A percentile compares a stretch with the other conserved stretches of the same genome.
phyloP scores from a whole-genome alignment of 2,329 filamentous ascomycete species.

The Botrytis elliptica region DNA sequence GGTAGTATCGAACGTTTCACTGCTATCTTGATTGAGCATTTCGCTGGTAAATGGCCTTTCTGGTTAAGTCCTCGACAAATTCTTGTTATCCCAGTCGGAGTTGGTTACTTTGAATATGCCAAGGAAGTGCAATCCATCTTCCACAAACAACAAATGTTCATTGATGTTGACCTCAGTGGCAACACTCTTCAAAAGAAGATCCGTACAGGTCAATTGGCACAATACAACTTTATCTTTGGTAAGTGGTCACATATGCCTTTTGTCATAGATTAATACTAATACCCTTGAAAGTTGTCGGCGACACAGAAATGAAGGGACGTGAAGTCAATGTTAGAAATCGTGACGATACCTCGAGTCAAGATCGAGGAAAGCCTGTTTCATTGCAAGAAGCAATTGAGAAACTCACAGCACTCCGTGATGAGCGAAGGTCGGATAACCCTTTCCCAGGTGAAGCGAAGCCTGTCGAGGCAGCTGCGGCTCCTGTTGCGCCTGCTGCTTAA shows the following conservation, averaged over 20 bases:
- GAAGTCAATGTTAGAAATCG: constrained; percentile 64
- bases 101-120: constrained; percentile 69
- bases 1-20: constrained; percentile 69
- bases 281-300: constrained; percentile 54
- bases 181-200: constrained; percentile 92
- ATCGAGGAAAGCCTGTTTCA: constrained; percentile 57
- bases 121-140: constrained; percentile 70
- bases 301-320: constrained; percentile 58
- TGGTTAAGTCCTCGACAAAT: constrained; percentile 85
- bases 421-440: constrained; percentile 43
- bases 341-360: constrained; percentile 61
- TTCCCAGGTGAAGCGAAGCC: constrained; percentile 37
- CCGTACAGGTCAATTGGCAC: constrained; percentile 72
- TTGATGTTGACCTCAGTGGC: constrained; percentile 68
- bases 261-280: constrained; percentile 20
- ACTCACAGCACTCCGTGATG: constrained; percentile 51
- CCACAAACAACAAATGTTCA: constrained; percentile 65
- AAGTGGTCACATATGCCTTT: constrained; percentile 36
- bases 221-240: constrained; percentile 84
- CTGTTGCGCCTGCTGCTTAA: constrained; percentile 10
- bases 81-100: constrained; percentile 74
- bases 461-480: not conserved
- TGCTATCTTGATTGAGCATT: constrained; percentile 80
- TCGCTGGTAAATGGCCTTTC: constrained; percentile 85
- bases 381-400: constrained; percentile 58